Base-by-base conservation (phyloP, 805 yeast genomes). In the baker's yeast (Saccharomyces cerevisiae) region DNA sequence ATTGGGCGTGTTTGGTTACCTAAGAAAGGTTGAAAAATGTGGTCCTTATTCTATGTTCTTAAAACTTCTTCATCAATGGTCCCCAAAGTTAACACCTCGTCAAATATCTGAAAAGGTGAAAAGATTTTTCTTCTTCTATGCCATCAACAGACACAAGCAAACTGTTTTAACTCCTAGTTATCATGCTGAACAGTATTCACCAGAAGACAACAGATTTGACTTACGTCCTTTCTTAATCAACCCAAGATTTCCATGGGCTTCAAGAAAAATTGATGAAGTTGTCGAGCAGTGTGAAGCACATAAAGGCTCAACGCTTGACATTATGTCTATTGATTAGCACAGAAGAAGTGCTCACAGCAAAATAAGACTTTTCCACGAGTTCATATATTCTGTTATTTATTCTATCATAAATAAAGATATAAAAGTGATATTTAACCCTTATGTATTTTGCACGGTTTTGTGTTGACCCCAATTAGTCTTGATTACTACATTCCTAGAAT, bases 171-270 rank as follows among this genome's bases (percentile, higher is more conserved):
- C 99, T 0, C 99, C 99, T 13, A 81, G 95, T 41, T 94, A 94
- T 66, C 99, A 94, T 64, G 99, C 99, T 0, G 99, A 94, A 69
- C 95, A 89, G 65, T 94, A 94, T 67, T 91, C 98, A 2, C 97
- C 99, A 1, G 99, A 94, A 70, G 99, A 94, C 70, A 94, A 94
- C 69, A 79, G 99, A 63, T 94, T 87, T 70, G 99, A 94, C 69
- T 75, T 95, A 65, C 79, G 99, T 61, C 99, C 99, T n/a, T 90
- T 94, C 70, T 76, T 95, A 68, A 89, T 94, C 55, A 83, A 88
- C 61, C 97, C 98, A 29, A 75, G 88, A 58, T 94, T 89, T 70
- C 79, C 89, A 1, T 88, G 92, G 86, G 96, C 97, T 1, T 81
- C 89, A 61, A 84, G 82, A 68, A 90, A 89, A 72, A 94, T 94